These are phyloP conservation scores for Jamesozyma hellenica DNA, from an alignment of 805 yeast species.

Conservation along the genomic window DNA sequence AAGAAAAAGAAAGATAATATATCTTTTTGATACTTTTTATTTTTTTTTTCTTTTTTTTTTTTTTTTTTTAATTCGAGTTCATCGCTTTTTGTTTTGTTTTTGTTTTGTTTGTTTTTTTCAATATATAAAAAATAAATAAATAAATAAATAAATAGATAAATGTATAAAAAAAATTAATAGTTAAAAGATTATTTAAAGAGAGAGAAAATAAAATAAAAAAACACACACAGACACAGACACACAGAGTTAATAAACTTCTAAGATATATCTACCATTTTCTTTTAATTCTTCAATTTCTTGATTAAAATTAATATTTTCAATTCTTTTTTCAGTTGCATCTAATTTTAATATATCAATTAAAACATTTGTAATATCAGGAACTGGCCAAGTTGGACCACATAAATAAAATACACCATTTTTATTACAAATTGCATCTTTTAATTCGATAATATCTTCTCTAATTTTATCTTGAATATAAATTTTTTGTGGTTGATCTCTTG, in stretches of 20 bases:
- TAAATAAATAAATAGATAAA: background rate
- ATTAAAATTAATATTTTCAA: slow-evolving; percentile 59
- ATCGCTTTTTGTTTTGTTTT: no score
- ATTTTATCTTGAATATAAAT: slow-evolving; percentile 92
- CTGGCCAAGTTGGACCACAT: slow-evolving; percentile 99
- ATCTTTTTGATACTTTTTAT: no score
- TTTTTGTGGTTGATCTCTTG: slow-evolving; percentile 93
- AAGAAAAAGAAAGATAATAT: background rate
- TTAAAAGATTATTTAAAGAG: no score
- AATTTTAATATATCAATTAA: slow-evolving; percentile 65
- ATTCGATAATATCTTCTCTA: slow-evolving; percentile 58
- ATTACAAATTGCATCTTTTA: slow-evolving; percentile 68
- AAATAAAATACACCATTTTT: slow-evolving; percentile 85
- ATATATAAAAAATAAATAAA: background rate
- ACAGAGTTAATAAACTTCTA: slow-evolving; percentile 93
- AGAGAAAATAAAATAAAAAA: no score
- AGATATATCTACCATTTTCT: slow-evolving; percentile 82
- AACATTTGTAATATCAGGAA: slow-evolving; percentile 89
- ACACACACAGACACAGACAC: no score
- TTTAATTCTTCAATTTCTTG: slow-evolving; percentile 86
- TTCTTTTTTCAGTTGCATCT: slow-evolving; percentile 58
- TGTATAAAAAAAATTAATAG: no score
- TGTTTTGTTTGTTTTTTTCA: background rate
- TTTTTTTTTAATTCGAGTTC: no score
- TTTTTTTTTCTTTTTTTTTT: no score